Base-by-base conservation (phyloP, 1,284 basidiomycete genomes). In the Cutaneotrichosporon mucoides region DNA sequence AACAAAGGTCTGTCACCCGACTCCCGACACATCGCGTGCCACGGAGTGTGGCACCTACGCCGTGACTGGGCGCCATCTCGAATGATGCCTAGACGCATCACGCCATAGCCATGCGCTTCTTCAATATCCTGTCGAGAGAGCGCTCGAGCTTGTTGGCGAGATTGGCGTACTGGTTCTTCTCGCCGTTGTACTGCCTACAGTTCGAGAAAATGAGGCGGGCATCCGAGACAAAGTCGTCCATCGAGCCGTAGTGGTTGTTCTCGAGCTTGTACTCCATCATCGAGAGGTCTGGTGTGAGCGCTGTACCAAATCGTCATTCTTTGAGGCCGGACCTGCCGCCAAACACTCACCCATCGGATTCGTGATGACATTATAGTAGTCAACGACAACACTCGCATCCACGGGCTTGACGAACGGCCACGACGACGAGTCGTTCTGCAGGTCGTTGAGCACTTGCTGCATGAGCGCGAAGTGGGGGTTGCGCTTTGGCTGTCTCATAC, bases 181-280 rank as follows among this genome's bases (percentile, higher is more conserved):
- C 88, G 1, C 88, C 87, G 72, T 99, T 99, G 79, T 96, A 99
- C 54, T 83, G 76, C 58, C 88, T 83, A 78, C 94, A 98, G 71
- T 99, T 99, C 71, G 91, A 86, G 73, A 94, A 93, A 56, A 99
- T 85, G 55, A 93, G 81, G 66, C 87, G 85, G 2, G 88, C 87
- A 73, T 99, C 95, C n/a, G 83, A 83, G 6, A 89, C 76, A 72
- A 98, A 92, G 47, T 83, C 82, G 57, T 92, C 88, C 43, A 97
- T 80, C 24, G 83, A 84, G 40, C 83, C 77, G 76, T 98, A 99
- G 62, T 81, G 78, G 63, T 82, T 83, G 52, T 84, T 88, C 60
- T 94, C 89, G 35, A 99, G 84, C 76, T 94, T 98, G 75, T 88
- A 84, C 72, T 93, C 89, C 87, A 99, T 97, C 2, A 91, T 96